Conservation (phyloP, 495 filamentous ascomycete genomes). For the Xylaria cubensis region DNA sequence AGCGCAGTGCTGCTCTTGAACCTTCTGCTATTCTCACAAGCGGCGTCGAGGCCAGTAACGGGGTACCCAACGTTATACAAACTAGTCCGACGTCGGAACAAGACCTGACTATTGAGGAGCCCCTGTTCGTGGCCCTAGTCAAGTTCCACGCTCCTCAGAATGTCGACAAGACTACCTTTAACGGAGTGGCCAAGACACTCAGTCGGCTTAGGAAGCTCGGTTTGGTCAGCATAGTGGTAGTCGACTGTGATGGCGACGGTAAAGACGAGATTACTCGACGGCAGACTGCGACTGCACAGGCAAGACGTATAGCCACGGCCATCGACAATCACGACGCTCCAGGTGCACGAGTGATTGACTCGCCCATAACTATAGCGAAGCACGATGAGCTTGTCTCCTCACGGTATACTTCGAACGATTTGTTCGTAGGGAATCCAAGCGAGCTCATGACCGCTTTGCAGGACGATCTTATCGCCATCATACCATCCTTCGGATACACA, state of each 20-base stretch:
- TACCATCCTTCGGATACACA: constrained; percentile 73
- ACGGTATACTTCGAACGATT: constrained; percentile 37
- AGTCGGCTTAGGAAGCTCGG: constrained; percentile 83
- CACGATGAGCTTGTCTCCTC: constrained; percentile 25
- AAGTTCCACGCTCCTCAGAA: constrained; percentile 77
- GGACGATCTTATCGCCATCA: constrained; percentile 78
- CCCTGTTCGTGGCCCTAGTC: constrained; percentile 82
- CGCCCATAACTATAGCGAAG: constrained; percentile 55
- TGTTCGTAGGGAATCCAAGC: constrained; percentile 55
- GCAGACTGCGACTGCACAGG: constrained; percentile 62
- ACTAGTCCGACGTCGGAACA: constrained; percentile 61
- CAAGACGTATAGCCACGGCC: constrained; percentile 73
- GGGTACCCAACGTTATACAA: constrained; percentile 15
- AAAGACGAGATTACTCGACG: constrained; percentile 37
- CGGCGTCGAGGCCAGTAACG: constrained; percentile 28
- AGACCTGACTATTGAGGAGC: constrained; percentile 46
- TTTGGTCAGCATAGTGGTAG: constrained; percentile 78
- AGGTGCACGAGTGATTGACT: constrained; percentile 72
- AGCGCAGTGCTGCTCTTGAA: constrained; percentile 4
- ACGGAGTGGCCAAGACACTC: constrained; percentile 82
- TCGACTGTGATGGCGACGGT: constrained; percentile 65
- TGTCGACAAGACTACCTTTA: constrained; percentile 68
- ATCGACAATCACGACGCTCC: constrained; percentile 71
- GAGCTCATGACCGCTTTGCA: constrained; percentile 72
- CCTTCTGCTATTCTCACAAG: constrained; percentile 17